Evolutionary conservation across 768 basidiomycete species (phyloP), one percentile per base, ranked within the genome.

Genomic region (Rhizopogon rudus): DNA sequence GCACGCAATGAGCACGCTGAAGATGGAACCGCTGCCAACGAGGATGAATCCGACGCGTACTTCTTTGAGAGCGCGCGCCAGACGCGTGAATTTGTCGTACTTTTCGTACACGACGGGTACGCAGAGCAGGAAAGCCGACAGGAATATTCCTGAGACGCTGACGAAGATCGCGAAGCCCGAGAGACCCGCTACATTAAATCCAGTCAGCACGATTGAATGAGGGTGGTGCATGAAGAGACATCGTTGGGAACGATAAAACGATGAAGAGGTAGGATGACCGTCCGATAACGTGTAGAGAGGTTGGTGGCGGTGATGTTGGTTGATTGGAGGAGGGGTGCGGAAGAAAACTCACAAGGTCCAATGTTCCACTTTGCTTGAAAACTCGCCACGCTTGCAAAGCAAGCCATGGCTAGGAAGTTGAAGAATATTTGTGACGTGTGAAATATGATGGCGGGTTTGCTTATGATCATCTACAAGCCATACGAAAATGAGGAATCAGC

Each of bases 341-440:
- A 39, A 16, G 20, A 40, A 49, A 16, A 82, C 93, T 61, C 62
- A 96, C 94, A 97, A 40, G 92, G 91, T 7, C 91, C 91, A 22
- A 96, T 80, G 9, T 77, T 65, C 82, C 83, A 94, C 60, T 88
- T 87, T 4, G 90, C 85, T 63, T 98, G 94, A 70, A 96, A 98
- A 20, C 77, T 75, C 0, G 94, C 94, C 3, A 93, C 89, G 62
- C 88, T 86, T 7, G 90, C 95, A 62, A 92, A 93, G 66, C 92
- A 95, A 45, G 87, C 88, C 83, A 96, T 88, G 12, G 91, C 83
- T 44, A 98, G 79, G 66, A 98, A 97, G 68, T 88, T 87, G 83
- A 96, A 93, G 78, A 98, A 94, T 52, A 84, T 80, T 75, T 96
- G 89, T 3, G 81, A 84, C 31, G 81, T 68, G 67, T 89, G 84